These are phyloP conservation scores for Didymella keratinophila DNA, from an alignment of 2,329 filamentous ascomycete genomes.

Conservation along the genomic window DNA sequence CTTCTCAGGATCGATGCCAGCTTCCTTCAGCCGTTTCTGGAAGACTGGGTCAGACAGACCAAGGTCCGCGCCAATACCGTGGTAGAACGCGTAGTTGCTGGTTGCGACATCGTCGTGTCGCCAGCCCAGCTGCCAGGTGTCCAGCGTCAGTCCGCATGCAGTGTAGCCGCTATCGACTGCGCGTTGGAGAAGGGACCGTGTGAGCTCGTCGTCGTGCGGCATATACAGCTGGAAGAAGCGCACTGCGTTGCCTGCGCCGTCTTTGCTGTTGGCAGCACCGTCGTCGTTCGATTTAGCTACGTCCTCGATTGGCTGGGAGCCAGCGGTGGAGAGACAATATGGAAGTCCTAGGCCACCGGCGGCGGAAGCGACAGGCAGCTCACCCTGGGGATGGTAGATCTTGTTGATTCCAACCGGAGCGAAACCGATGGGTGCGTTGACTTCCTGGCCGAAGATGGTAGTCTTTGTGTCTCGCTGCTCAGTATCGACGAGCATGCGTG, in stretches of 20 bases:
- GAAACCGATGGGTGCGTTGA: background rate
- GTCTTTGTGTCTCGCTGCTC: background rate
- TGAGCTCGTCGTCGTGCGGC: background rate
- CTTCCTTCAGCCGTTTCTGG: conserved; percentile 33
- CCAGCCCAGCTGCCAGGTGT: background rate
- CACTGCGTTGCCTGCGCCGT: background rate
- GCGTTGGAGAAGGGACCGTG: background rate
- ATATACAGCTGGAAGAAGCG: background rate
- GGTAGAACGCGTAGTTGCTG: background rate
- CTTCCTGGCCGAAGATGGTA: background rate
- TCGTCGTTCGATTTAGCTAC: background rate
- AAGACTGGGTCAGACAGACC: background rate
- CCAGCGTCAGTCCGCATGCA: background rate
- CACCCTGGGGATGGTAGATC: background rate
- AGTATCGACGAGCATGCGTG: background rate
- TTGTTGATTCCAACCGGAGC: background rate
- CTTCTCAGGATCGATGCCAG: conserved; percentile 61
- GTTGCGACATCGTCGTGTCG: background rate
- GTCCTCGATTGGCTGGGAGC: background rate
- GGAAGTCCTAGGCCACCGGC: background rate
- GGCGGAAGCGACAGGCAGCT: background rate
- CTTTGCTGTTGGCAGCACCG: background rate
- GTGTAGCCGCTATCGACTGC: background rate
- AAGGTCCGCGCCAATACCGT: background rate
- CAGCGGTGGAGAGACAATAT: background rate